These are phyloP conservation scores for Isatis tinctoria DNA, from an alignment of 345 rosid species.

Conservation along the genomic window DNA sequence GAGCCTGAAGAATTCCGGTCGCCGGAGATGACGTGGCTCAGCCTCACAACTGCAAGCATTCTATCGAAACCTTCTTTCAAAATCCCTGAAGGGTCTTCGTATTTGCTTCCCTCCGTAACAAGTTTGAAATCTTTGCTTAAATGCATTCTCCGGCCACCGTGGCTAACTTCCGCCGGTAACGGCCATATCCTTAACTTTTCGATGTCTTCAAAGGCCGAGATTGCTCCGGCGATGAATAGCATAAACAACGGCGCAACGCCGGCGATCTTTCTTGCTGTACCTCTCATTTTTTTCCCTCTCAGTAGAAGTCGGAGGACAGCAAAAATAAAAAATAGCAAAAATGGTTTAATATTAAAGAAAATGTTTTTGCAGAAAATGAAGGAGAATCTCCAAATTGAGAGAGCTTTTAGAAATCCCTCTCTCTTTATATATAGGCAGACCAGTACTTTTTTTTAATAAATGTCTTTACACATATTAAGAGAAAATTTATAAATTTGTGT, in stretches of 20 bases:
- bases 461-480: neutral
- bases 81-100: conserved; percentile 38
- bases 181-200: conserved; percentile 51
- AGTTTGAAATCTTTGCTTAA: conserved; percentile 40
- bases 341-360: neutral
- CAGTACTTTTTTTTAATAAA: neutral
- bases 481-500: neutral
- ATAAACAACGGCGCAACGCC: conserved; percentile 14
- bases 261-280: conserved; percentile 17
- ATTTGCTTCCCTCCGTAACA: conserved; percentile 29
- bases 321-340: neutral
- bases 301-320: neutral
- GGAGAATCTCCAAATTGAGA: conserved; percentile 6
- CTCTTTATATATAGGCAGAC: neutral
- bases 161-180: conserved; percentile 40
- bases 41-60: conserved; percentile 41
- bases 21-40: conserved; percentile 38
- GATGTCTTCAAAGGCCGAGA: conserved; percentile 25
- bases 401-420: conserved; percentile 5
- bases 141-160: conserved; percentile 37
- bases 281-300: conserved; percentile 15
- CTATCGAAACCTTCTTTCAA: conserved; percentile 53
- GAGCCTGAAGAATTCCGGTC: conserved; percentile 34
- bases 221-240: conserved; percentile 24
- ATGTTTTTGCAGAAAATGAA: neutral